Base-by-base conservation (phyloP, 2,329 filamentous ascomycete genomes). In the Corniculantispora saksenae region DNA sequence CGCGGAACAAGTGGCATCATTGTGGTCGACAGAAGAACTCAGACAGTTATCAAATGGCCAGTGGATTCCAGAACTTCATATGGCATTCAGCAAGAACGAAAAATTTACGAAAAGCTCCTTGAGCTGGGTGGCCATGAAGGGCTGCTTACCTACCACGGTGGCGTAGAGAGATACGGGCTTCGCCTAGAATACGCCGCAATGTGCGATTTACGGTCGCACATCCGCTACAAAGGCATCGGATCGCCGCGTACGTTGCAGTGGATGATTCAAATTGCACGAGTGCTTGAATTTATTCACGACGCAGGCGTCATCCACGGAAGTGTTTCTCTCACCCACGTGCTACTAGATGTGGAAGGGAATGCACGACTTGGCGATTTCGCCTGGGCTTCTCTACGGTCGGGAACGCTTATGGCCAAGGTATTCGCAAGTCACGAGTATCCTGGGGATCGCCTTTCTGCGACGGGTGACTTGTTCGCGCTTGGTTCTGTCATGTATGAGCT, bases 401-500 rank as follows among this genome's bases (percentile, higher is more conserved):
- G 3, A 9, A 10, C 21, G 9, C 45, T 61, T 7, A 2, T 3
- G 12, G 45, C 58, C 4, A 7, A 43, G 25, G 3, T n/a, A 2
- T 9, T 25, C 1, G 58, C 58, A 6, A 61, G 58, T 40, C 47
- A 61, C 47, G 47, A 61, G 47, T 61, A 48, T 35, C 58, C 58
- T 8, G 47, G 58, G 12, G 21, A 61, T 35, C 58, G 58, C n/a
- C 12, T 23, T 15, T 21, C 27, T 3, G 57, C 50, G 25, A 21
- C 32, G 12, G 57, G 57, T 25, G 57, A 60, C 29, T 25, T 60
- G 43, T 57, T 57, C 38, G 55, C 55, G 6, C n/a, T 57, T 43
- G 55, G 55, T n/a, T 57, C 55, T 23, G 53, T 43, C 19, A n/a
- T 56, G 25, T 56, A 62, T 17, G 50, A 55, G 48, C 50, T 62